phyloP scores from a whole-genome alignment of 2,329 filamentous ascomycete species.

The Leptosphaerulina australis region DNA sequence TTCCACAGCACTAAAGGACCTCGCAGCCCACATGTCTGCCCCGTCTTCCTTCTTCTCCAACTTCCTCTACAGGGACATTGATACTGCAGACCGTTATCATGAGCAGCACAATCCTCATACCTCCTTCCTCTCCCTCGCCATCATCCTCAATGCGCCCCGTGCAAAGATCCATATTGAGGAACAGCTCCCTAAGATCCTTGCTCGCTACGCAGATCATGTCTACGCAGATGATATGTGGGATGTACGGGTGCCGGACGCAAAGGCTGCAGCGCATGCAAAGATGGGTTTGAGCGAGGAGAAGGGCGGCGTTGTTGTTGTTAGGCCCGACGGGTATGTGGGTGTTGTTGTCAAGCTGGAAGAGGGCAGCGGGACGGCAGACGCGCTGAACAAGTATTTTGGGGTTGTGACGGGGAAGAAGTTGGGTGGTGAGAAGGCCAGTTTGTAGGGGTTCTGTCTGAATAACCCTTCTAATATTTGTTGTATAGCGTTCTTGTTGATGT shows the following conservation, averaged over 20 bases:
- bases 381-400: conserved; percentile 82
- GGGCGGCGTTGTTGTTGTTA: conserved; percentile 81
- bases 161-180: conserved; percentile 73
- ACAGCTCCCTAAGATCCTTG: conserved; percentile 72
- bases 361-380: conserved; percentile 79
- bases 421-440: conserved; percentile 46
- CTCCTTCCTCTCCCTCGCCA: conserved; percentile 77
- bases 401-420: conserved; percentile 70
- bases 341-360: conserved; percentile 75
- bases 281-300: conserved; percentile 76
- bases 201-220: conserved; percentile 78
- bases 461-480: background rate
- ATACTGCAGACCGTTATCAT: conserved; percentile 62
- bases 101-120: conserved; percentile 86
- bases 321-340: conserved; percentile 87
- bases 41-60: conserved; percentile 74
- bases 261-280: conserved; percentile 81
- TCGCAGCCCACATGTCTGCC: conserved; percentile 68
- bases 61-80: conserved; percentile 67
- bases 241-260: conserved; percentile 69
- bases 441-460: conserved; percentile 22
- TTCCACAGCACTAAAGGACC: conserved; percentile 71
- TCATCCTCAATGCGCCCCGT: conserved; percentile 72
- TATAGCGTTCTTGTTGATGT: conserved; percentile 12
- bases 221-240: conserved; percentile 87